phyloP scores from a whole-genome alignment of 805 yeast species.

The Yamadazyma insecticola region DNA sequence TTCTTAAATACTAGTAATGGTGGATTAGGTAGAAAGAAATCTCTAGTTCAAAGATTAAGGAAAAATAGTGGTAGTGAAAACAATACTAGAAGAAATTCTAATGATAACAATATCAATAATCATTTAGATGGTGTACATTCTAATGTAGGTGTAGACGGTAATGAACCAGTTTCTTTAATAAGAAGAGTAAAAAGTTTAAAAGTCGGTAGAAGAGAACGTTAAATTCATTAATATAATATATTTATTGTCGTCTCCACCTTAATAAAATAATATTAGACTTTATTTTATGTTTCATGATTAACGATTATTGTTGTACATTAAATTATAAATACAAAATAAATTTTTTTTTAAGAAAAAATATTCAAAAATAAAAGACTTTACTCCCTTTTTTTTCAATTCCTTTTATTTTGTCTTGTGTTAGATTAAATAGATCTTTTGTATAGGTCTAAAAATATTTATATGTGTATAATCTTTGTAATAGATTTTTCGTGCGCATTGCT shows the following conservation, averaged over 20 bases:
- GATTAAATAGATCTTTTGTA: too few relatives aligned
- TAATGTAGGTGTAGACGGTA: constrained; percentile 8
- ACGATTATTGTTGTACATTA: constrained; percentile 6
- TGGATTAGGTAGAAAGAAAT: constrained; percentile 74
- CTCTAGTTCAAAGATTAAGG: constrained; percentile 66
- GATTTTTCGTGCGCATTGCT: too few relatives aligned
- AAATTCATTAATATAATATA: neutral
- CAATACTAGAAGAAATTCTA: constrained; percentile 21
- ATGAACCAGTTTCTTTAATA: constrained; percentile 45
- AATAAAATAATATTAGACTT: too few relatives aligned
- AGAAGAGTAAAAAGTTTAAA: constrained; percentile 87
- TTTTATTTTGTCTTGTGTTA: too few relatives aligned
- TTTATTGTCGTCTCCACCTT: neutral
- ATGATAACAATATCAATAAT: too few relatives aligned
- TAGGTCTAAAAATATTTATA: too few relatives aligned
- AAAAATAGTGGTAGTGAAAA: constrained; percentile 35
- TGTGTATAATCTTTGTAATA: too few relatives aligned
- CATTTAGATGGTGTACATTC: constrained; percentile 11
- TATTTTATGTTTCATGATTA: constrained; percentile 4
- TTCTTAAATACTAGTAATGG: constrained; percentile 21
- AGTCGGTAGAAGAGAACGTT: constrained; percentile 50
- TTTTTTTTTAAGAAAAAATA: too few relatives aligned
- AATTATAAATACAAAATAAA: too few relatives aligned
- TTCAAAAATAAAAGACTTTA: too few relatives aligned
- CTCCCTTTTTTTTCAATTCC: too few relatives aligned